Evolutionary conservation across 2,329 filamentous ascomycete genomes (phyloP), one percentile per base, ranked within the genome.

Genomic region (Colletotrichum karsti): DNA sequence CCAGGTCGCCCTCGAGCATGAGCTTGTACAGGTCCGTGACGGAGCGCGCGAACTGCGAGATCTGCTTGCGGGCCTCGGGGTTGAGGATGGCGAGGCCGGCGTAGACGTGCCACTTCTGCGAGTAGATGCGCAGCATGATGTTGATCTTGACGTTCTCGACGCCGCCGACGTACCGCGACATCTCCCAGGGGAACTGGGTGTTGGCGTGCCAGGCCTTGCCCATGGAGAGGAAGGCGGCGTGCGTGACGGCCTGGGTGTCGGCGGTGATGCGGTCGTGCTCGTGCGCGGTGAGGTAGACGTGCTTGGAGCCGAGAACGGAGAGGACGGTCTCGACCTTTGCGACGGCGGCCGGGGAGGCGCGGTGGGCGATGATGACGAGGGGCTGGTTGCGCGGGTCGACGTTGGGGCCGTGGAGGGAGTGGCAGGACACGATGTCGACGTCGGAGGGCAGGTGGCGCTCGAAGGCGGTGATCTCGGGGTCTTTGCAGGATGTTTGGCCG

Each of bases 141-240:
- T 99, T 99, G 84, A 98, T 97, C 83, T 99, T 99, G 74, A 98
- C 95, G 79, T 99, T 99, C 81, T 99, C 96, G 75, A 99, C 97
- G 58, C 96, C 97, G 66, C 96, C 96, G 4, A 98, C 90, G 80
- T 98, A 99, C 70, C 96, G 94, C n/a, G 91, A 90, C 51, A 95
- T 90, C 75, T 98, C 95, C 96, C 96, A 99, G 0, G 97, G 96
- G 75, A 98, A 99, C 78, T 99, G 94, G 66, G 91, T 89, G 79
- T 97, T 97, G 33, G 95, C 95, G 73, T 94, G 93, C 97, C 97
- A 99, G 8, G 96, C 96, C 71, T 95, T 97, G 71, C 97, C 96
- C 96, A 99, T 99, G 77, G 92, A 93, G 56, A 99, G 85, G 79
- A 99, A 99, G 28, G 97, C 96, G 2, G 95, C 96, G 81, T 99